Conservation (phyloP, 169 alveolate species). For the Plasmodium chabaudi region DNA sequence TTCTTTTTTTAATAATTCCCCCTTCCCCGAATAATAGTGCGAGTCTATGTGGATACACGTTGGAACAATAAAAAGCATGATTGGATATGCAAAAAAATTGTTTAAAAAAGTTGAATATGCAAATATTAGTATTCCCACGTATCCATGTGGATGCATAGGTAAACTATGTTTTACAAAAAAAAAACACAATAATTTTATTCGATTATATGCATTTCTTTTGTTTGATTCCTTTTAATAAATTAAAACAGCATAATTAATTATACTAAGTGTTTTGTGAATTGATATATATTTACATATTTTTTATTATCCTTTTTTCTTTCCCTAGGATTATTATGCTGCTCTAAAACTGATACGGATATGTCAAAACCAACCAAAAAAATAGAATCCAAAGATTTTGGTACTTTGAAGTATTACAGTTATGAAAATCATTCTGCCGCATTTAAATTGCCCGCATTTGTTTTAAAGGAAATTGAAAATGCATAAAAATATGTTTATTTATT, state of each 20-base stretch:
- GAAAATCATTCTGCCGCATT: constrained; percentile 63
- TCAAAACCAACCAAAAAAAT: constrained; percentile 46
- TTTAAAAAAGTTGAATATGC: constrained; percentile 76
- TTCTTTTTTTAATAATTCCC: neutral
- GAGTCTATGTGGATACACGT: constrained; percentile 74
- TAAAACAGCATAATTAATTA: too few relatives aligned
- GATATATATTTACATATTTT: too few relatives aligned
- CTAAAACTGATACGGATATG: constrained; percentile 50
- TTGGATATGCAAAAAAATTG: constrained; percentile 55
- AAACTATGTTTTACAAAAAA: neutral
- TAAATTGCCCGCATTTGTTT: constrained; percentile 43
- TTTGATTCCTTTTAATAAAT: too few relatives aligned
- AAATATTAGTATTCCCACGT: constrained; percentile 71
- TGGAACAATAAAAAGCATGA: constrained; percentile 62
- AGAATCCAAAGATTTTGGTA: constrained; percentile 46
- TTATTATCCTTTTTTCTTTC: neutral
- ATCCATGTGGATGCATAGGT: constrained; percentile 78
- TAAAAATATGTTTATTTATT: neutral
- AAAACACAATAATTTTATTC: too few relatives aligned
- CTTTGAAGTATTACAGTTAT: constrained; percentile 48
- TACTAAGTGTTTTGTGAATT: too few relatives aligned
- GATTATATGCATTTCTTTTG: too few relatives aligned
- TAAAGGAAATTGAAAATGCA: constrained; percentile 53
- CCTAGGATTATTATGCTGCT: constrained; percentile 59
- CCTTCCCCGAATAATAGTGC: constrained; percentile 22